Evolutionary conservation across 495 filamentous ascomycete genomes (phyloP).

Genomic region (Penicillium maclennaniae): DNA sequence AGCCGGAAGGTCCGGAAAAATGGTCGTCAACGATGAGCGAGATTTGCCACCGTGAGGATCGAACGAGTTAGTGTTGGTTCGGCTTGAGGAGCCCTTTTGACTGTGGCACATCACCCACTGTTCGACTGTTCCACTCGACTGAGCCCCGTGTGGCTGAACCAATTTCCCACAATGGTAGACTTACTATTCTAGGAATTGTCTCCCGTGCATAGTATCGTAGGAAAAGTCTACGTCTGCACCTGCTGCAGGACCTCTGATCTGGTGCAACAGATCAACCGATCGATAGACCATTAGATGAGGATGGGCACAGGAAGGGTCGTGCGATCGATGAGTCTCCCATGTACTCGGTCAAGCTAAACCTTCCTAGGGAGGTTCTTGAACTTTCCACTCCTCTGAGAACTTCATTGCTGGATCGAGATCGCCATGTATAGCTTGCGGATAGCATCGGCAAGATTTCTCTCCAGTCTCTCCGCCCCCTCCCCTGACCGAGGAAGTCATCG

Average conservation of each 20-base stretch:
- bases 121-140: no score
- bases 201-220: neutral
- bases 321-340: no score
- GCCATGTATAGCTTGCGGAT: neutral
- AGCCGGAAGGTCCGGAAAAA: constrained; percentile 1
- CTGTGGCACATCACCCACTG: neutral
- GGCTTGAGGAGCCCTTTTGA: neutral
- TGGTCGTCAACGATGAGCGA: neutral
- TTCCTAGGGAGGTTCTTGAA: neutral
- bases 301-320: no score
- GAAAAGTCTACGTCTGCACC: neutral
- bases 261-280: no score
- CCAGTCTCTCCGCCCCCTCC: neutral
- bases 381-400: neutral
- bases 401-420: neutral
- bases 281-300: no score
- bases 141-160: neutral
- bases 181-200: no score
- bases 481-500: neutral
- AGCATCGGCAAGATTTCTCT: constrained; percentile 12
- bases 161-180: no score
- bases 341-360: neutral
- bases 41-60: constrained; percentile 11
- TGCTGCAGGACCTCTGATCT: no score
- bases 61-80: no score